Base-by-base conservation (phyloP, 257 asterid species). In the Craterostigma plantagineum region DNA sequence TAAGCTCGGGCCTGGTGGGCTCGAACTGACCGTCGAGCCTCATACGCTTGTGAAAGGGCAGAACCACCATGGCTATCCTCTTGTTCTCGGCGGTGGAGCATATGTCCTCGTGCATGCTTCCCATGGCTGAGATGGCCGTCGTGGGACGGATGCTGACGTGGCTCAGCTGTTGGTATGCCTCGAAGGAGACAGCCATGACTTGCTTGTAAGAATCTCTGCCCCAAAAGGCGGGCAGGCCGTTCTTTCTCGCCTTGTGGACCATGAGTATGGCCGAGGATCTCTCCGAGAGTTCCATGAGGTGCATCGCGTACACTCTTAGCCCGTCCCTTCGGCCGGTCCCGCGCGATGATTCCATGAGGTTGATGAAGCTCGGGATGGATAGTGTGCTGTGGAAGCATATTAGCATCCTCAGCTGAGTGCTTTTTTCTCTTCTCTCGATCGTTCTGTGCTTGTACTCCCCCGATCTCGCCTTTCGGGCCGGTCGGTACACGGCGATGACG, bases 231-330 rank as follows among this genome's bases (percentile, higher is more conserved):
- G 87, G 87, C 14, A 79, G 7, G 7, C 92, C 92, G 1, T 79
- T 79, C 39, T 48, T 69, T 43, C 81, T 61, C 1, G 59, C 92
- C 61, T 75, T 79, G 55, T 79, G 73, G 40, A 69, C 86, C 87
- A 79, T 79, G 18, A 69, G 36, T 9, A 79, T 72, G 1, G 92
- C 92, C 1, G 92, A 79, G 10, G 92, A 53, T 27, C 92, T 56
- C 46, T 79, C 92, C 3, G 87, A 75, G 34, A 79, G 87, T 63
- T 75, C 92, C 87, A 66, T 75, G 9, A 78, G 63, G 53, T 78
- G 92, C 92, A 78, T 75, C 10, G 87, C 87, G 7, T 71, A 79
- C 51, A 79, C 73, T 4, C 73, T 64, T 11, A 79, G 76, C 4
- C 85, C 87, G 1, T 67, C 82, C 34, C 49, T 60, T 54, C 67